A percentile compares a stretch with the other conserved stretches of the same genome.
phyloP scores from a whole-genome alignment of 2,329 filamentous ascomycete genomes.

The Stachybotrys chartarum region DNA sequence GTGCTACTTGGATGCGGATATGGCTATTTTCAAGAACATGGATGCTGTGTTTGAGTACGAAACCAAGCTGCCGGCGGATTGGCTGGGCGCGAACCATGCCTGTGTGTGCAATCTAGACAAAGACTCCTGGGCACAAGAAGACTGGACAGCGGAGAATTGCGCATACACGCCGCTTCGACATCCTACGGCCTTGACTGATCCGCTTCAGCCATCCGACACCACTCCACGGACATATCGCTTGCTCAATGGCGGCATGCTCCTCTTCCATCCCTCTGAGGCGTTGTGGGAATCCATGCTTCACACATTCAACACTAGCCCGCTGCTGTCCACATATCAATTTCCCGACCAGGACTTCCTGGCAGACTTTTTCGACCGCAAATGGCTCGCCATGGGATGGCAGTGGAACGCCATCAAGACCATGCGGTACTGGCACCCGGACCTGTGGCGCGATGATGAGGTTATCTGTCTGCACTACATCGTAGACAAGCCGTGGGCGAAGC shows the following conservation, averaged over 20 bases:
- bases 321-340: conserved; percentile 9
- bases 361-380: conserved; percentile 9
- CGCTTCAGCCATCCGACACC: conserved; percentile 4
- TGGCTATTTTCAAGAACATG: conserved; percentile 12
- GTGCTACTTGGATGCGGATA: conserved; percentile 13
- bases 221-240: conserved; percentile 6
- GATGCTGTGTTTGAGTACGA: conserved; percentile 9
- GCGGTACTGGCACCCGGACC: conserved; percentile 12
- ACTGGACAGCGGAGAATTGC: conserved; percentile 11
- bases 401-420: conserved; percentile 15
- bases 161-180: conserved; percentile 11
- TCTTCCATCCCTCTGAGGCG: conserved; percentile 8
- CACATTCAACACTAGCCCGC: conserved; percentile 8
- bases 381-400: conserved; percentile 13
- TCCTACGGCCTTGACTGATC: conserved; percentile 5
- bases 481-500: conserved; percentile 12
- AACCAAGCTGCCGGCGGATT: conserved; percentile 8
- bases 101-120: conserved; percentile 14
- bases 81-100: conserved; percentile 13
- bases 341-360: conserved; percentile 12
- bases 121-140: conserved; percentile 11
- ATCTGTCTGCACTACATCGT: conserved; percentile 13
- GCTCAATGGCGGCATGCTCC: conserved; percentile 14
- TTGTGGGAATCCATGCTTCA: conserved; percentile 10
- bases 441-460: conserved; percentile 14